phyloP scores from a whole-genome alignment of 805 yeast species.

The Schwanniomyces yamadae region DNA sequence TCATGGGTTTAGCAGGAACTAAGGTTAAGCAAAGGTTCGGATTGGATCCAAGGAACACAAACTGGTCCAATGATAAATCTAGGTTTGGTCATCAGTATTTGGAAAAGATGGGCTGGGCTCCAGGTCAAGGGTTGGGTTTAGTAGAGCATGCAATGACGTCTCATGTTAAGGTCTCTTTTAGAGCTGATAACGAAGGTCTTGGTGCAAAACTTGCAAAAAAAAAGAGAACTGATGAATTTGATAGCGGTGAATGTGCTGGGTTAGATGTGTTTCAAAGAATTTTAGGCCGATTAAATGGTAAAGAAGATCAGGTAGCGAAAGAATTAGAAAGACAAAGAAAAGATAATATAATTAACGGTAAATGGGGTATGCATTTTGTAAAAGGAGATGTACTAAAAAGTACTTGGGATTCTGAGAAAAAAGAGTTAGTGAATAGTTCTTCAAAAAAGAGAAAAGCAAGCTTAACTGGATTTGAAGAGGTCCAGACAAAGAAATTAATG shows the following conservation, averaged over 20 bases:
- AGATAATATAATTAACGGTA: slow-evolving; percentile 74
- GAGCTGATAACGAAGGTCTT: slow-evolving; percentile 80
- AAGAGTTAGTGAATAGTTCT: slow-evolving; percentile 16
- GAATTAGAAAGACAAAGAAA: slow-evolving; percentile 69
- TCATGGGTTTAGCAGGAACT: slow-evolving; percentile 83
- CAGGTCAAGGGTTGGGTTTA: slow-evolving; percentile 85
- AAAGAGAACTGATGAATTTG: slow-evolving; percentile 63
- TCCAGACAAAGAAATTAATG: slow-evolving; percentile 17
- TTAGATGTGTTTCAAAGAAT: slow-evolving; percentile 90
- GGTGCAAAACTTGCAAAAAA: slow-evolving; percentile 76
- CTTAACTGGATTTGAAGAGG: slow-evolving; percentile 18
- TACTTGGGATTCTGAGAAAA: slow-evolving; percentile 71
- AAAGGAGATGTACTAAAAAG: slow-evolving; percentile 81
- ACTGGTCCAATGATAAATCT: slow-evolving; percentile 84
- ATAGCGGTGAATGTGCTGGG: slow-evolving; percentile 83
- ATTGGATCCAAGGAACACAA: slow-evolving; percentile 87
- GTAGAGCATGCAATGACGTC: slow-evolving; percentile 65
- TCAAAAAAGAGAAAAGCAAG: slow-evolving; percentile 16
- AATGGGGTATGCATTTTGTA: slow-evolving; percentile 85
- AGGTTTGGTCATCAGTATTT: slow-evolving; percentile 88
- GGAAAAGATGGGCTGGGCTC: slow-evolving; percentile 84
- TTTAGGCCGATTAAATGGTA: slow-evolving; percentile 86
- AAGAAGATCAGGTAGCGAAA: slow-evolving; percentile 60
- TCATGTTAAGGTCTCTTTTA: slow-evolving; percentile 79
- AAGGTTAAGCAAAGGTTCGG: slow-evolving; percentile 85